Evolutionary conservation across 768 basidiomycete species (phyloP), one percentile per base, ranked within the genome.

Genomic region (Coprinopsis sp.): DNA sequence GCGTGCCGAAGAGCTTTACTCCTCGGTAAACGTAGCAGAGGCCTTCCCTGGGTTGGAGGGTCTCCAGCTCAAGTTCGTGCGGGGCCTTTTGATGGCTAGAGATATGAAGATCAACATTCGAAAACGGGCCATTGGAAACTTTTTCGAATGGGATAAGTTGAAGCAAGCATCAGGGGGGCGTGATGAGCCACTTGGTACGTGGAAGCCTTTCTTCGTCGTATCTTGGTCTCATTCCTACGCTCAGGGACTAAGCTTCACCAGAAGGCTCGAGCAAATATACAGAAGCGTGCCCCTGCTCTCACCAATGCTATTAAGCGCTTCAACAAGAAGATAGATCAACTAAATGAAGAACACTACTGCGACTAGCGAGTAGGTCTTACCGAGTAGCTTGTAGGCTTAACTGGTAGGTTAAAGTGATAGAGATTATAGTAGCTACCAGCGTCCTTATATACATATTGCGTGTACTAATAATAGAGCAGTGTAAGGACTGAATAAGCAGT

Each of bases 241-340:
- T 22, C 22, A 55, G 54, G 57, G 8, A 58, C 57, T 1, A 58
- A 58, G 21, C 39, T 58, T 1, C 54, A 58, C 21, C 57, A 58
- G 31, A 44, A 54, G 5, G 67, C 66, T 0, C 44, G 62, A 8
- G 56, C 57, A 27, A 57, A 62, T 1, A 70, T 71, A 5, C 22
- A 56, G 1, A 63, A 61, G 36, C 55, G 64, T 7, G 55, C 55
- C 12, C 66, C 65, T 0, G 62, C 64, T 0, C 52, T 71, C 0
- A 33, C 61, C 5, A 46, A 33, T 2, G 55, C 63, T 0, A 63
- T 72, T n/a, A 33, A 45, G 1, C 67, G 52, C 16, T 49, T 25
- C 25, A 52, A 52, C 51, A 29, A 27, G 2, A 33, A 46, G 19
- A 64, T 64, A 42, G 57, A 51, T 4, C 23, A 40, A 1, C 58